These are phyloP conservation scores for Boletus subluridellus DNA, from an alignment of 1,284 basidiomycete genomes.

Conservation along the genomic window DNA sequence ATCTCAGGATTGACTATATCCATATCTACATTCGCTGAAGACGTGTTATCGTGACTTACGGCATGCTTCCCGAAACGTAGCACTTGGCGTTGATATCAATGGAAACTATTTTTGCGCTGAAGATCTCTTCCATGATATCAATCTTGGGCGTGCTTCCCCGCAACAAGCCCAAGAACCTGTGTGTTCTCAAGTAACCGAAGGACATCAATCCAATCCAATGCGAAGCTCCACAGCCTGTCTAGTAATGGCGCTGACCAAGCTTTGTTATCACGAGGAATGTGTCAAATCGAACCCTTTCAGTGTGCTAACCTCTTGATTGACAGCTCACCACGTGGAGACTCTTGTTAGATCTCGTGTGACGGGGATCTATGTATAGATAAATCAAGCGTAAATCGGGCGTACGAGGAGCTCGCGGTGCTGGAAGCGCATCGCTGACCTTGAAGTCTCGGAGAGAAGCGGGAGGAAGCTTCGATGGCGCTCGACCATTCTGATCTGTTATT, in stretches of 20 bases:
- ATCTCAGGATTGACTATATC: not conserved
- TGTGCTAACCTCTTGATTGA: not conserved
- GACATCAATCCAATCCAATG: not conserved
- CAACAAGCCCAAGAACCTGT: not conserved
- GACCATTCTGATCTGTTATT: not conserved
- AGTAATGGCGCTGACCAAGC: not conserved
- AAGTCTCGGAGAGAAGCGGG: conserved; percentile 1
- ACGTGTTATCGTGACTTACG: conserved; percentile 4
- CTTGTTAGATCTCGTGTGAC: not conserved
- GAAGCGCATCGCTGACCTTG: not conserved
- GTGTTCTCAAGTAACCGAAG: not conserved
- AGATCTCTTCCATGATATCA: not conserved
- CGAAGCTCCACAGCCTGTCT: not conserved
- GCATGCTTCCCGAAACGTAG: not conserved
- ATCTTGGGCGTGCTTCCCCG: not conserved
- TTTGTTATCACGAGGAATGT: not conserved
- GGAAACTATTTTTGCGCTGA: conserved; percentile 8
- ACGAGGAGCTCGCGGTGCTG: not conserved
- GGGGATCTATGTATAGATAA: conserved; percentile 1
- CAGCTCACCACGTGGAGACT: not conserved
- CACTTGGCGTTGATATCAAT: conserved; percentile 10
- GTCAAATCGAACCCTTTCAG: not conserved
- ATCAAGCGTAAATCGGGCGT: not conserved
- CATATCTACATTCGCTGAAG: not conserved
- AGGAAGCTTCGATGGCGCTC: not conserved